These are phyloP conservation scores for Osmanthus fragrans DNA, from an alignment of 257 asterid species.

Conservation along the genomic window DNA sequence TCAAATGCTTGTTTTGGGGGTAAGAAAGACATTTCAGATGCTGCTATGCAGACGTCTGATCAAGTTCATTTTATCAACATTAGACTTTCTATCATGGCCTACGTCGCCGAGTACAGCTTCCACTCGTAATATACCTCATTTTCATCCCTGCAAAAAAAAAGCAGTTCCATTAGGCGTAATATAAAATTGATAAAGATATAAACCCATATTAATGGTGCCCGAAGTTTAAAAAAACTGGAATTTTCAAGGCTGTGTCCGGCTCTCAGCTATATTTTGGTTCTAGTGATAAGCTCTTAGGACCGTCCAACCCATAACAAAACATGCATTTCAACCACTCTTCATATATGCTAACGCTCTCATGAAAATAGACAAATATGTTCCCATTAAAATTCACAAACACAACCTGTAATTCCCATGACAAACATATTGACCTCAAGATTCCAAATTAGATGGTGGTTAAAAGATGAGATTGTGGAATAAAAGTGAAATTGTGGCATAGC, in stretches of 20 bases:
- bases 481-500: neutral
- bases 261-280: neutral
- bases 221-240: neutral
- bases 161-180: neutral
- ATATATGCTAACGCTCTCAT: neutral
- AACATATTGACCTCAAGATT: neutral
- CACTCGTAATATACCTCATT: neutral
- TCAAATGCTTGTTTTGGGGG: conserved; percentile 35
- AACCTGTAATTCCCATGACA: neutral
- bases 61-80: conserved; percentile 23
- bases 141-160: conserved; percentile 24
- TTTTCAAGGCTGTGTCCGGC: neutral
- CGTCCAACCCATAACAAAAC: conserved; percentile 18
- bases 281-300: conserved; percentile 4
- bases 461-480: conserved; percentile 4
- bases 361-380: neutral
- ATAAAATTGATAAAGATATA: neutral
- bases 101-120: conserved; percentile 7
- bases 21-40: conserved; percentile 16
- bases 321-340: neutral
- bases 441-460: neutral
- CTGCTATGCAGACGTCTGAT: conserved; percentile 11
- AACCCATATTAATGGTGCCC: neutral
- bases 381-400: neutral
- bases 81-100: conserved; percentile 25